Evolutionary conservation across 2,329 filamentous ascomycete species (phyloP), one percentile per base, ranked within the genome.

Genomic region (Dendrostoma leiphaemia): DNA sequence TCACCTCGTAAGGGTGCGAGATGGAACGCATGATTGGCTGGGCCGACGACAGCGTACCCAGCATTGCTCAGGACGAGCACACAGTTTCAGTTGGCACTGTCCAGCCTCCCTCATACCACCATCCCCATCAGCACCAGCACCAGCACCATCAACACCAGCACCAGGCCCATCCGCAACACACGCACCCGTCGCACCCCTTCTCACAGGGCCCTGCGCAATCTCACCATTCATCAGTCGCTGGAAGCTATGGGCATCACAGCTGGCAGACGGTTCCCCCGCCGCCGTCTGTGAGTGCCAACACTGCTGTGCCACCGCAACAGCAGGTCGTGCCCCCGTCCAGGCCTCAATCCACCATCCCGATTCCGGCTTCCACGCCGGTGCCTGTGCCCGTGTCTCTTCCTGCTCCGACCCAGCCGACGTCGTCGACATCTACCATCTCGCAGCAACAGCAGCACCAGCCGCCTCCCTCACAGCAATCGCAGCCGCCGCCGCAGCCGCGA

Each of bases 191-290:
- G 37, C 56, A 58, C 43, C 52, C 56, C 5, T 58, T 58, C 28
- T 40, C 52, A 21, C 56, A 58, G 46, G 48, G 52, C 38, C 52
- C 56, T 52, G 47, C 48, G 29, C 56, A 58, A 58, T 45, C 53
- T 48, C 56, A 58, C 45, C 56, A 58, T 58, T 48, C 56, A 55
- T 52, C 56, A 37, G 48, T 40, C 21, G 52, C 56, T 51, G 56
- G 52, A 52, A 52, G 56, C 41, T 58, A 58, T 58, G 56, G 56
- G 40, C 56, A 58, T 54, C 52, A 55, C 13, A 47, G 34, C 45
- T 58, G 56, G 56, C 29, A 59, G 59, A 51, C 60, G 61, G 54
- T 60, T 62, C 49, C 60, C 45, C 64, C 62, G 60, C 49, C 54
- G 41, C 57, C 52, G 19, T 40, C 49, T 51, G 58, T 55, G 44